Base-by-base conservation (phyloP, 805 yeast genomes). In the Torulaspora microellipsoides region DNA sequence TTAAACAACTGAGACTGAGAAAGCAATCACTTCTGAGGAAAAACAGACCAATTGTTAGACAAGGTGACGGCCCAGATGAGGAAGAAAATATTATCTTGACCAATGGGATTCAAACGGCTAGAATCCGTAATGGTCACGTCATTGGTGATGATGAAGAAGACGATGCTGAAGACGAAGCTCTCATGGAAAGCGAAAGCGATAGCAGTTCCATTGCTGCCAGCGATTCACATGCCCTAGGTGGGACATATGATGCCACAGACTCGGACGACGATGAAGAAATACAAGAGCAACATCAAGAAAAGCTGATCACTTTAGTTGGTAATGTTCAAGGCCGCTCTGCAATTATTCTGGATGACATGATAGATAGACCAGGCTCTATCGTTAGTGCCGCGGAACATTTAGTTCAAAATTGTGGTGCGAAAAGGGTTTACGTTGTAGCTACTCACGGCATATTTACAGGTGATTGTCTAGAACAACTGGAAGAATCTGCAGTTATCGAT, bases 301-400 rank as follows among this genome's bases (percentile, higher is more conserved):
- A 88, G 66, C 77, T 91, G 59, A 93, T 93, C 62, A 93, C 99
- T 11, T 75, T 93, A 44, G 99, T 93, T 35, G 99, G 99, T 49
- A 95, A 91, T 63, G 99, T 93, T 39, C 81, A 85, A 53, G 84
- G 81, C 55, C 86, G 86, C 66, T 85, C 95, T 6, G 98, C 97
- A 14, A 86, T 93, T 53, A 85, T 93, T 47, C 74, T 93, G 46
- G 99, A 93, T 68, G 99, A 93, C 64, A 87, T 93, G 95, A 84
- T 93, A 57, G 99, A 93, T 64, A 88, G 93, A 63, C 96, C 96
- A 35, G 82, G 83, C 51, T 81, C 95, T 8, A 91, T 90, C 62
- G 85, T 93, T 51, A 91, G 97, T 27, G 99, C 99, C 34, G 99
- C 99, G 28, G 99, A 93, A 69, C 99, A 93, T 69, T 79, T 95